These are phyloP conservation scores for Emergomyces orientalis DNA, from an alignment of 2,329 filamentous ascomycete genomes.

Conservation along the genomic window DNA sequence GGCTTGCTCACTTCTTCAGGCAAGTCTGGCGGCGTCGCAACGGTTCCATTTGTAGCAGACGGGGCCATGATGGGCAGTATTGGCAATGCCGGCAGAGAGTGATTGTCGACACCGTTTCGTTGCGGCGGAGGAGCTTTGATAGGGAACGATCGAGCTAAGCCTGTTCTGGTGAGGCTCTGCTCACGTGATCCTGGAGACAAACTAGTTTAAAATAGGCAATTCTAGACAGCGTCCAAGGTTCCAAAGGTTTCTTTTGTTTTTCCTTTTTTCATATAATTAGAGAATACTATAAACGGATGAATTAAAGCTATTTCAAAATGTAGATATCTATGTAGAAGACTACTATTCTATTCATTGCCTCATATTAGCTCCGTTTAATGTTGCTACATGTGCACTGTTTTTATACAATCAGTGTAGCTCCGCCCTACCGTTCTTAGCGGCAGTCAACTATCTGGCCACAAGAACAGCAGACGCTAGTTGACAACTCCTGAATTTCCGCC, in stretches of 20 bases:
- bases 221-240: too few species aligned
- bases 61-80: slow-evolving; percentile 30
- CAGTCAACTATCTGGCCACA: slow-evolving; percentile 4
- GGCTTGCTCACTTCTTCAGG: slow-evolving; percentile 60
- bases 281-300: neutral
- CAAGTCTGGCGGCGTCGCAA: slow-evolving; percentile 26
- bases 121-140: neutral
- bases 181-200: neutral
- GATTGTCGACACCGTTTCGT: neutral
- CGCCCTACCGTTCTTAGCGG: neutral
- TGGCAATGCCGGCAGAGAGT: neutral
- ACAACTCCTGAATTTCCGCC: slow-evolving; percentile 8
- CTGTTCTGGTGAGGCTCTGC: neutral
- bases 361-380: neutral
- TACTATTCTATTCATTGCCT: too few species aligned
- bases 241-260: too few species aligned
- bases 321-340: neutral
- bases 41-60: slow-evolving; percentile 31
- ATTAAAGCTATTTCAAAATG: neutral
- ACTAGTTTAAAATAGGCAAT: neutral
- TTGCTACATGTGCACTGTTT: too few species aligned
- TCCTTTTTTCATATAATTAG: too few species aligned
- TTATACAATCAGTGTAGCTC: neutral
- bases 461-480: neutral
- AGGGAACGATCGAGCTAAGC: neutral